phyloP scores from a whole-genome alignment of 768 basidiomycete species.

The Xerocomellus amylosporus region DNA sequence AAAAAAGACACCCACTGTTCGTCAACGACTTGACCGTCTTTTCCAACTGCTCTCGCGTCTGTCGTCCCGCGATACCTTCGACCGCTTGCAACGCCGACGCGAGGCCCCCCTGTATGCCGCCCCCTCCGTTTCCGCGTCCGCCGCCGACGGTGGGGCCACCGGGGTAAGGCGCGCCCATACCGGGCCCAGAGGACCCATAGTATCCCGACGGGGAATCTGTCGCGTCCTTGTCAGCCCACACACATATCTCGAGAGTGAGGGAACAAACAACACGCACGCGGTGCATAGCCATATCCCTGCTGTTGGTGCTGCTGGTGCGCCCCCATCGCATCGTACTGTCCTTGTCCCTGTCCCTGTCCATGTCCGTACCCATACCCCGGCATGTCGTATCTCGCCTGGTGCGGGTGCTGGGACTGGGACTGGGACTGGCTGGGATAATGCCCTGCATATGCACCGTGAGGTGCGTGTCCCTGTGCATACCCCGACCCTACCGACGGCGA shows the following conservation, averaged over 20 bases:
- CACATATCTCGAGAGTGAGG: neutral
- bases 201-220: neutral
- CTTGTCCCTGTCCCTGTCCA: neutral
- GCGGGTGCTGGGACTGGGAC: neutral
- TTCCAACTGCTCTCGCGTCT: slow-evolving; percentile 49
- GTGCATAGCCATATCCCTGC: slow-evolving; percentile 18
- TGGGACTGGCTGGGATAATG: neutral
- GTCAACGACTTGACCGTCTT: slow-evolving; percentile 44
- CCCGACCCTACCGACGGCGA: neutral
- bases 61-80: slow-evolving; percentile 54
- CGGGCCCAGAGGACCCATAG: slow-evolving; percentile 3
- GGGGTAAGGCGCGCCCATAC: neutral
- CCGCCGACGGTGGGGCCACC: neutral
- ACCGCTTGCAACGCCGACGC: slow-evolving; percentile 45
- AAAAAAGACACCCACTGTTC: slow-evolving; percentile 44
- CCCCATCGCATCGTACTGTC: neutral
- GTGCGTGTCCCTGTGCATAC: neutral
- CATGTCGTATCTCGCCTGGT: too few species aligned
- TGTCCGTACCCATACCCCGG: neutral
- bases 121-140: neutral
- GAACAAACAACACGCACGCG: slow-evolving; percentile 32
- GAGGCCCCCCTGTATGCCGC: slow-evolving; percentile 22
- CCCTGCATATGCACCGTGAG: neutral
- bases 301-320: neutral
- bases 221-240: neutral